These are phyloP conservation scores for Kodamaea restingae DNA, from an alignment of 805 yeast species.

Conservation along the genomic window DNA sequence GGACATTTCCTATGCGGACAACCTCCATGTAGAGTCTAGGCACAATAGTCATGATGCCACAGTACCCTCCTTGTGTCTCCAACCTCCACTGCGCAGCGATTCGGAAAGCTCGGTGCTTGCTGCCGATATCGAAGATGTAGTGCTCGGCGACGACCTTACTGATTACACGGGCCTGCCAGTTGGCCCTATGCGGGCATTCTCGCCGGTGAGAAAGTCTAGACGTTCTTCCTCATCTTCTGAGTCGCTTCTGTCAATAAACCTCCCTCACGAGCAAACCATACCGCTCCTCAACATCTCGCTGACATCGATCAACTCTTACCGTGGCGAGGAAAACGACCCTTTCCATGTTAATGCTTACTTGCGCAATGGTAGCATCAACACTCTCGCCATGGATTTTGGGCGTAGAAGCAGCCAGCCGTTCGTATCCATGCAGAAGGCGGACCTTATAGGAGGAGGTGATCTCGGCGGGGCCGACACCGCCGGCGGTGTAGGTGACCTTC, in stretches of 20 bases:
- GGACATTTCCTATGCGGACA: no score
- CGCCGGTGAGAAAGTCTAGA: constrained; percentile 6
- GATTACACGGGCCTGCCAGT: constrained; percentile 8
- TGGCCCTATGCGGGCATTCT: constrained; percentile 7
- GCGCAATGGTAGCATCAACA: constrained; percentile 22
- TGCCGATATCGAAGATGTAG: constrained; percentile 5
- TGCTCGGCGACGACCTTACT: constrained; percentile 7
- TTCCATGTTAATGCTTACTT: constrained; percentile 3
- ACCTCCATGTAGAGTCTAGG: no score
- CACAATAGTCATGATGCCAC: no score
- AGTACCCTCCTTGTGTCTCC: no score
- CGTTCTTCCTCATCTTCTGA: constrained; percentile 17
- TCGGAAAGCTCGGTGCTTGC: constrained; percentile 1
- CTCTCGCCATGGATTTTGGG: constrained; percentile 20
- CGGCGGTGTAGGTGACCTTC: constrained; percentile 17
- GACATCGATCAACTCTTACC: constrained; percentile 14
- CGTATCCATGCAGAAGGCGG: constrained; percentile 19
- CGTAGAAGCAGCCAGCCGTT: constrained; percentile 17
- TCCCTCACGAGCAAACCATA: constrained; percentile 26
- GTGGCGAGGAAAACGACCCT: constrained; percentile 4
- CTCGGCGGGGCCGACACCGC: constrained; percentile 14
- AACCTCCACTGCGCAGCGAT: no score
- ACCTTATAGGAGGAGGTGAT: constrained; percentile 25
- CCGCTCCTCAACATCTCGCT: constrained; percentile 28
- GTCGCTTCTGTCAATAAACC: constrained; percentile 16